A percentile compares a stretch with the other conserved stretches of the same genome.
These are phyloP conservation scores for Trichoderma virens DNA, from an alignment of 495 filamentous ascomycete species.

Conservation along the genomic window DNA sequence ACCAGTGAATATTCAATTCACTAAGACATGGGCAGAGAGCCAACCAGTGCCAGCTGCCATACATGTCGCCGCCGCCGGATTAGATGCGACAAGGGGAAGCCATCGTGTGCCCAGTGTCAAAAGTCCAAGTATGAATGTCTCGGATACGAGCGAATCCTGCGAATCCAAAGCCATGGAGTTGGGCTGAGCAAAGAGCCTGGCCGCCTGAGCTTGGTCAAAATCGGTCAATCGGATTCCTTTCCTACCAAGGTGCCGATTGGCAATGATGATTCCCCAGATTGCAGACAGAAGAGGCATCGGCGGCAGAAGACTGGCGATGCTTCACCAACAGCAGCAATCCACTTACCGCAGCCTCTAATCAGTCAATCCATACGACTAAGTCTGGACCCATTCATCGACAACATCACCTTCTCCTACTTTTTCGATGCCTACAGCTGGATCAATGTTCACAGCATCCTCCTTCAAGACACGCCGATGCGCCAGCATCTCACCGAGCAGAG, in stretches of 20 bases:
- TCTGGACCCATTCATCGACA: constrained; percentile 6
- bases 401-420: constrained; percentile 11
- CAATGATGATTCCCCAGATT: not conserved
- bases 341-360: not conserved
- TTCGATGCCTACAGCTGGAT: constrained; percentile 13
- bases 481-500: not conserved
- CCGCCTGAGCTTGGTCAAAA: constrained; percentile 7
- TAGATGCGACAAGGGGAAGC: constrained; percentile 36
- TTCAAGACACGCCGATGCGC: constrained; percentile 11
- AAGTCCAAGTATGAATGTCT: not conserved
- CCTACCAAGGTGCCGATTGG: not conserved
- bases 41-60: constrained; percentile 20
- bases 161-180: constrained; percentile 8
- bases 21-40: constrained; percentile 5
- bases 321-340: not conserved
- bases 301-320: not conserved
- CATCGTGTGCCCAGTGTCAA: not conserved
- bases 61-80: constrained; percentile 41
- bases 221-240: constrained; percentile 6
- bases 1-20: not conserved
- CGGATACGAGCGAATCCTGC: not conserved
- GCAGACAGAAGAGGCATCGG: not conserved
- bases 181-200: not conserved
- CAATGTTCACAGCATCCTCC: constrained; percentile 11
- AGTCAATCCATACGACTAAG: not conserved